Evolutionary conservation across 1,284 basidiomycete genomes (phyloP).

Genomic region (Trichosporon coremiiforme): DNA sequence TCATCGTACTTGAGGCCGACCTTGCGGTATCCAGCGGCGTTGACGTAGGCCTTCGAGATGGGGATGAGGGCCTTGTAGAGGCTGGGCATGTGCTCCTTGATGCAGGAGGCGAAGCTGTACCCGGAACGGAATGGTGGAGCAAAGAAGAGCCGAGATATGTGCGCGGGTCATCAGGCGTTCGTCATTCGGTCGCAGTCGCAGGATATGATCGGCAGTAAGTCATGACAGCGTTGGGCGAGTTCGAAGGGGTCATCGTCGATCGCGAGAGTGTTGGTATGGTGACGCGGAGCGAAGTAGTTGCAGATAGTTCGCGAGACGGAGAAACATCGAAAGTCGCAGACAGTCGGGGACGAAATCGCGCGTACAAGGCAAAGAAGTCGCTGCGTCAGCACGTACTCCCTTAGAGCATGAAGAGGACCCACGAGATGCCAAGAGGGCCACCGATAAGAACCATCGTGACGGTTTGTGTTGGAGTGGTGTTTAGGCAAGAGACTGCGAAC

Average conservation of each 20-base stretch:
- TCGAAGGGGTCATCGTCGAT: no score
- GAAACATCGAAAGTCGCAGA: constrained; percentile 6
- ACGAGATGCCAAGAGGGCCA: constrained; percentile 71
- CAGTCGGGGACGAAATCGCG: no score
- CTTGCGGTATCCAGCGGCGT: constrained; percentile 80
- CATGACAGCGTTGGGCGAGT: no score
- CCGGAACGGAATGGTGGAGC: not conserved
- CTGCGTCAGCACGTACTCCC: no score
- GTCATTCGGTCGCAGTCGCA: not conserved
- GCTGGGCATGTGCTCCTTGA: constrained; percentile 67
- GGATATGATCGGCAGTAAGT: no score
- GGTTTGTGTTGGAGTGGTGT: constrained; percentile 30
- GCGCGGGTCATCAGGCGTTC: not conserved
- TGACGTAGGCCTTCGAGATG: constrained; percentile 80
- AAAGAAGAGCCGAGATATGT: not conserved
- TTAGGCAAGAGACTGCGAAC: constrained; percentile 1
- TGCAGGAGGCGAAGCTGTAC: constrained; percentile 66
- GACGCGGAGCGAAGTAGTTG: not conserved
- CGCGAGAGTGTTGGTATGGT: no score
- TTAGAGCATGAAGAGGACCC: constrained; percentile 34
- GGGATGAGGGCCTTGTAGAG: constrained; percentile 65
- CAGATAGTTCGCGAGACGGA: not conserved
- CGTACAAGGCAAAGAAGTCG: no score
- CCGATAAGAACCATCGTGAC: constrained; percentile 61
- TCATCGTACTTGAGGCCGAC: constrained; percentile 95